Evolutionary conservation across 2,329 filamentous ascomycete species (phyloP), one percentile per base, ranked within the genome.

Genomic region (Cercospora zeae-maydis): DNA sequence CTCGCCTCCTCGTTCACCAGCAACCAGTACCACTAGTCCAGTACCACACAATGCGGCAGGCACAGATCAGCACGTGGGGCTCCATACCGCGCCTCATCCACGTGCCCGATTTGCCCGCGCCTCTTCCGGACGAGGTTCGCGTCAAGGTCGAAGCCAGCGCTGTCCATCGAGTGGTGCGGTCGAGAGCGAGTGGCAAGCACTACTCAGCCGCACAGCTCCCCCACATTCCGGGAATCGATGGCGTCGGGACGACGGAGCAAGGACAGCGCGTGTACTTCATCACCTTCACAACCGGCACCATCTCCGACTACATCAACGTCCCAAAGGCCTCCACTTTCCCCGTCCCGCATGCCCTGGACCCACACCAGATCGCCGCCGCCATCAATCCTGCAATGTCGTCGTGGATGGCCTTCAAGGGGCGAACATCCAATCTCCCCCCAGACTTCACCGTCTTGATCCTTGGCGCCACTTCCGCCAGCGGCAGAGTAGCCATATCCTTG

Each of bases 391-490:
- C 80, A 27, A 79, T 84, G 76, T 81, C 79, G 58, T 80, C 78
- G 42, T 86, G 84, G 84, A 84, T 86, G 83, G 83, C 83, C 4
- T 74, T 86, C 36, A 77, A 75, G 21, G 75, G 78, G 39, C 78
- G 83, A 5, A 78, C 79, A 0, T 66, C 63, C 4, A 66, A 74
- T 5, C 72, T 82, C 2, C 76, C 77, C 2, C 51, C 71, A 19
- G 73, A 75, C 4, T 85, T 82, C 69, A 80, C 77, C 3, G 80
- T 81, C 3, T 74, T 84, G 13, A 79, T 86, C 47, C 64, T 84
- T 13, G 84, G 84, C 0, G 84, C 78, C 0, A 85, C 83, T 0
- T 82, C 80, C 16, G 79, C 80, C 0, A 83, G 81, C 45, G 84
- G 84, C 0, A 75, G 77, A 3, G 72, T 84, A 0, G 84, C 83